Base-by-base conservation (phyloP, 2,329 filamentous ascomycete species). In the Talaromyces piceae region DNA sequence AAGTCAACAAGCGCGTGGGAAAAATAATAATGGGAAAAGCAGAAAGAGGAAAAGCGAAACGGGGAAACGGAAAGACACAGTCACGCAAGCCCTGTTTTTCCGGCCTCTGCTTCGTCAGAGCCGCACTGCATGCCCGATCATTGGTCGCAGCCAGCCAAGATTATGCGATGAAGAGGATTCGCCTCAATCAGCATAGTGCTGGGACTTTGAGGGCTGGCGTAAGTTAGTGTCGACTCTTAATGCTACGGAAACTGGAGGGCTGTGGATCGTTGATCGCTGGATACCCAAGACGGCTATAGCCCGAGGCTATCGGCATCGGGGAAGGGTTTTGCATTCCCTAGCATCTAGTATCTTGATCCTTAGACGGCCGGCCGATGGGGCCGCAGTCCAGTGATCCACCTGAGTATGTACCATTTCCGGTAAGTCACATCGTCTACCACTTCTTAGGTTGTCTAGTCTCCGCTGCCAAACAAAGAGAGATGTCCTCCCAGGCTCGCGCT, bases 391-490 rank as follows among this genome's bases (percentile, higher is more conserved):
- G 31, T 8, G 31, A 37, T 37, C 31, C 31, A 18, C 31, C n/a
- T n/a, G 31, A 37, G 31, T 37, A 37, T 37, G 11, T 41, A 11
- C 39, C 39, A 22, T 5, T 41, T 41, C 13, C 18, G n/a, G 39
- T 41, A 41, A 44, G 20, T 41, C 41, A 48, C 43, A 23, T 53
- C 41, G 51, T 46, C 46, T 43, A 16, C 23, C 18, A 9, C n/a
- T 33, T 47, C 44, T n/a, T 48, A 45, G 45, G 28, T 41, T 47
- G 39, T 31, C 31, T 52, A 53, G 51, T 49, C 51, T 49, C 51
- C 51, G 51, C 51, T 53, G 51, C 46, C 51, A 52, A 28, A 52
- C 50, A 52, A 52, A 52, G 46, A 49, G 41, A 45, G 46, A 33
- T 43, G 28, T 48, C 46, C 27, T 16, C 44, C 43, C 46, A 41